Base-by-base conservation (phyloP, 495 filamentous ascomycete species). In the Rhypophila decipiens region DNA sequence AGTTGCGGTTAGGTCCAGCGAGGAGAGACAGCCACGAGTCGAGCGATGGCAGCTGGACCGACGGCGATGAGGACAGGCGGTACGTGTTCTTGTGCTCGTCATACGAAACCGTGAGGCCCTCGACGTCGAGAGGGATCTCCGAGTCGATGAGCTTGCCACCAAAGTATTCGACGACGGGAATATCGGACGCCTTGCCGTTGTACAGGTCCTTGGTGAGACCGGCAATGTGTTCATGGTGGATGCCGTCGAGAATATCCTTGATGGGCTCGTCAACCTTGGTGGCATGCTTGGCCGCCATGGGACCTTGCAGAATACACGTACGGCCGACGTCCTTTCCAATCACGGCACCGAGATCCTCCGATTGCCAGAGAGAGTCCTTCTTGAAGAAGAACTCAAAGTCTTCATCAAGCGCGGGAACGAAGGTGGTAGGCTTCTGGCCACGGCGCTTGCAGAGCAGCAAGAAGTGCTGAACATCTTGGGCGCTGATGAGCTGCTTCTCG, bases 291-390 rank as follows among this genome's bases (percentile, higher is more conserved):
- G 79, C 93, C 31, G 93, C 88, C 72, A 91, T 90, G 4, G 93
- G 93, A 12, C 93, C 93, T 64, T 98, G 93, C 44, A 98, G 72
- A 65, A 98, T 96, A 73, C 89, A 95, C 5, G 88, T 91, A 47
- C 93, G 78, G 35, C 87, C 90, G 44, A 96, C 93, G 67, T 98
- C 93, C 67, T 96, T 90, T 53, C 75, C 90, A 41, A 96, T 87
- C 56, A 98, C 93, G 29, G 93, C 93, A 52, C 88, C 91, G 11
- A 98, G 78, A 61, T 97, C 90, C 67, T 98, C 93, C 0, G 90
- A 96, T 68, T 98, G 93, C 93, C 93, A 98, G 22, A 98, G 80
- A n/a, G 91, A 96, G 67, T 98, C 93, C 70, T 98, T 98, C 82
- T 98, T 98, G 83, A 98, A 97, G 73, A 85, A 98, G 66, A 89